These are phyloP conservation scores for Penicillium sp. DNA, from an alignment of 2,329 filamentous ascomycete genomes.

Conservation along the genomic window DNA sequence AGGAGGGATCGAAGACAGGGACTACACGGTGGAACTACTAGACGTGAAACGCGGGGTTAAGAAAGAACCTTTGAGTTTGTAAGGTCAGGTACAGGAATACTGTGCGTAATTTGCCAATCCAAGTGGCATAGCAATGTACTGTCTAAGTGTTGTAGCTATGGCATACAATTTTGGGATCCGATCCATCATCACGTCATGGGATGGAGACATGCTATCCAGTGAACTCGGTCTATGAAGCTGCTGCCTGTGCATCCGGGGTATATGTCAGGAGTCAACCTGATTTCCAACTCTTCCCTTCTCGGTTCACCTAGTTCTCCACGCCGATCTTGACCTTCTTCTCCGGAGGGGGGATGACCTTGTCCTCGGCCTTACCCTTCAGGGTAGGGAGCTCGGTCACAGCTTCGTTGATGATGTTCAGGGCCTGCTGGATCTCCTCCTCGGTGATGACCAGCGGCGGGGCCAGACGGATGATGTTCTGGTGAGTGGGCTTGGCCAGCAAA, in stretches of 20 bases:
- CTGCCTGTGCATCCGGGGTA: background rate
- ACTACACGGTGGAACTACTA: too few relatives aligned
- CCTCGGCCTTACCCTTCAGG: slow-evolving; percentile 57
- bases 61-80: background rate
- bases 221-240: slow-evolving; percentile 1
- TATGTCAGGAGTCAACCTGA: background rate
- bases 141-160: slow-evolving; percentile 1
- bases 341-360: slow-evolving; percentile 55
- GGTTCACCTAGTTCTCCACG: slow-evolving; percentile 52
- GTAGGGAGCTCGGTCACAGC: slow-evolving; percentile 77
- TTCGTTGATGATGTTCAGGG: slow-evolving; percentile 75
- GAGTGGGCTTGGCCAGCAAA: slow-evolving; percentile 92
- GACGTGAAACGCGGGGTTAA: too few relatives aligned
- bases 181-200: slow-evolving; percentile 20
- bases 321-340: slow-evolving; percentile 63
- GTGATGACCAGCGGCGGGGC: slow-evolving; percentile 95
- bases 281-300: background rate
- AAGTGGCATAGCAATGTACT: background rate
- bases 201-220: slow-evolving; percentile 1
- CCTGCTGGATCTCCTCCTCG: slow-evolving; percentile 76
- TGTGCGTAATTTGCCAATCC: background rate
- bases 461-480: slow-evolving; percentile 96
- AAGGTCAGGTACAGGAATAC: background rate
- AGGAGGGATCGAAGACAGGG: too few relatives aligned
- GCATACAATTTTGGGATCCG: slow-evolving; percentile 7